Evolutionary conservation across 306 rosid genomes (phyloP), one percentile per base, ranked within the genome.

Genomic region (Quercus parvula): DNA sequence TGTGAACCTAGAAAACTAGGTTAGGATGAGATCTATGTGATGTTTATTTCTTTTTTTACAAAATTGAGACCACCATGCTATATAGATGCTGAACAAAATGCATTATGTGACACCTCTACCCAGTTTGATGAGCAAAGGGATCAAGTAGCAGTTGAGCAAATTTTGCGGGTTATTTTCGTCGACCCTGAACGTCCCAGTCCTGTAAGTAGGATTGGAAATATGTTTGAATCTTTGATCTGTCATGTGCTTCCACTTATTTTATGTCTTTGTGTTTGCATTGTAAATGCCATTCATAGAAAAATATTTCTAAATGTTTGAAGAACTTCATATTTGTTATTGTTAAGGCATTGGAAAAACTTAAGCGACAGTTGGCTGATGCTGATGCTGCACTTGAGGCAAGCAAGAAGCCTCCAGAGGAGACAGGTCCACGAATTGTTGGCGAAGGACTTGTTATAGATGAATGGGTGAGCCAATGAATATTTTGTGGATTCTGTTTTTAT

Each of bases 121-220:
- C 87, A 95, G 99, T 95, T 95, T 77, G 99, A 95, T 5, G 99
- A 95, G 84, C 98, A 91, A 85, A 93, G 87, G 85, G 98, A 95
- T 71, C 92, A 87, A 79, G 98, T 93, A 5, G 90, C 94, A 27
- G 88, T 91, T 61, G 99, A 95, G 90, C 98, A 91, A 83, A 89
- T 92, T 81, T 78, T 95, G 81, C 92, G 94, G 56, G 99, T 90
- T 79, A 84, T 91, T 83, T 95, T 93, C 78, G 81, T 95, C 63
- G 98, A 95, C 86, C 98, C 98, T 0, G 94, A 84, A 63, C 87
- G 86, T 75, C 84, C 94, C 61, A 85, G 74, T 75, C 97, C 92
- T 51, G 99, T 95, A 87, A 92, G 91, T 75, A 27, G 54, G 87
- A 82, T 67, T 68, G 55, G 3, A 46, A 10, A 49, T 13, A 49